Percentiles rank a stretch among this genome's conserved stretches.
phyloP scores from a whole-genome alignment of 371 early-diverging fungal species.

The Mortierella sp. region DNA sequence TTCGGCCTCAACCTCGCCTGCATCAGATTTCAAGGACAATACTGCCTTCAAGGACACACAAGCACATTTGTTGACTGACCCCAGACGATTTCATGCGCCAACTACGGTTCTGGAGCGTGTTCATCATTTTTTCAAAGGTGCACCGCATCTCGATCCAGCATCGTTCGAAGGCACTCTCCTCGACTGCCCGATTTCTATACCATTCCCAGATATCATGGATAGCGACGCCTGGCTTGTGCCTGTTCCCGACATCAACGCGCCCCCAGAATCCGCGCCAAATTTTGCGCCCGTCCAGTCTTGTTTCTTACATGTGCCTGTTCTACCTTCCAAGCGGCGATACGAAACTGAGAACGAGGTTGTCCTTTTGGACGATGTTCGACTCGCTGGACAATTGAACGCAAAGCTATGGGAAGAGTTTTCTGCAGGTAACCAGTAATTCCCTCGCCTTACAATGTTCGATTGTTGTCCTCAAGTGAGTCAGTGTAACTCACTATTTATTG shows the following conservation, averaged over 20 bases:
- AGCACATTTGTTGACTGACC: slow-evolving; percentile 32
- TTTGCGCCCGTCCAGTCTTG: slow-evolving; percentile 42
- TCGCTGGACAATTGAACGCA: slow-evolving; percentile 42
- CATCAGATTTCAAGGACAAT: background rate
- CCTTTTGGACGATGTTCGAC: slow-evolving; percentile 47
- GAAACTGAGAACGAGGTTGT: slow-evolving; percentile 54
- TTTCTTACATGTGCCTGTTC: slow-evolving; percentile 52
- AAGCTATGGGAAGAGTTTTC: slow-evolving; percentile 56
- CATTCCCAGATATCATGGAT: slow-evolving; percentile 56
- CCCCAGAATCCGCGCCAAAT: background rate
- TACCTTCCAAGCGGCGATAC: slow-evolving; percentile 49
- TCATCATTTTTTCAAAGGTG: slow-evolving; percentile 37
- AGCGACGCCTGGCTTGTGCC: slow-evolving; percentile 43
- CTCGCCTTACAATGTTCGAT: background rate
- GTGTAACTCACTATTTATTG: background rate
- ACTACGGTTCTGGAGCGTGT: slow-evolving; percentile 35
- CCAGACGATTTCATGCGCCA: slow-evolving; percentile 49
- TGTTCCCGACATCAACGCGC: background rate
- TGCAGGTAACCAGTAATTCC: background rate
- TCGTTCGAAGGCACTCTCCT: slow-evolving; percentile 38
- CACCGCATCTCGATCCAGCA: slow-evolving; percentile 47
- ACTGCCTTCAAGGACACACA: slow-evolving; percentile 21
- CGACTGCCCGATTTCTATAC: slow-evolving; percentile 31
- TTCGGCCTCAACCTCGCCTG: background rate
- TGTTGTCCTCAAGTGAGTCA: background rate